A percentile compares a stretch with the other conserved stretches of the same genome.
Conservation (phyloP, 2,329 filamentous ascomycete genomes). For the Aspergillus fijiensis region DNA sequence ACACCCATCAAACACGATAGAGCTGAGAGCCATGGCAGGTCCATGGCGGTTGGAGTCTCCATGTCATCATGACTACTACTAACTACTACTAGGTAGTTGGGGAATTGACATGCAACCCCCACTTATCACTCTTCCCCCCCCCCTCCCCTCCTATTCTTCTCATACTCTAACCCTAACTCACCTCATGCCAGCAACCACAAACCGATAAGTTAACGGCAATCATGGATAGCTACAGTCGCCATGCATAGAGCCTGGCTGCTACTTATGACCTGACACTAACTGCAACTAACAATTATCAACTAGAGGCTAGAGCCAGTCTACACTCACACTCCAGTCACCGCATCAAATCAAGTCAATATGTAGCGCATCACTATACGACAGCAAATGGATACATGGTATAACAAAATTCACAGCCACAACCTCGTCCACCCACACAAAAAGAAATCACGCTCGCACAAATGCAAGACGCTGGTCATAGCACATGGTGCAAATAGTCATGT, state of each 20-base stretch:
- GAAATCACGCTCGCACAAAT: slow-evolving; percentile 12
- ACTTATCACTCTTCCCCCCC: neutral
- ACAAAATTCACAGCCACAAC: slow-evolving; percentile 3
- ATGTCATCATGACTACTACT: too few relatives aligned
- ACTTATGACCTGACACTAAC: too few relatives aligned
- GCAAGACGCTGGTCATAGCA: slow-evolving; percentile 19
- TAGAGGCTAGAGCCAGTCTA: too few relatives aligned
- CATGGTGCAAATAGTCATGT: slow-evolving; percentile 7
- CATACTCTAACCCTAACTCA: neutral
- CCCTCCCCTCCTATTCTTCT: neutral
- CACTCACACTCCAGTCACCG: neutral
- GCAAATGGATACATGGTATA: slow-evolving; percentile 7
- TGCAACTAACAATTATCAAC: too few relatives aligned
- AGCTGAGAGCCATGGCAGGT: too few relatives aligned
- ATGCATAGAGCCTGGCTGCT: too few relatives aligned
- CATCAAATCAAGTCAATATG: slow-evolving; percentile 11
- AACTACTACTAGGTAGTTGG: too few relatives aligned
- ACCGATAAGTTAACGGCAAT: slow-evolving; percentile 5
- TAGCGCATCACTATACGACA: slow-evolving; percentile 11
- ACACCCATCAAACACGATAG: neutral
- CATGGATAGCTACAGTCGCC: slow-evolving; percentile 3
- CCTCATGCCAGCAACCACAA: neutral
- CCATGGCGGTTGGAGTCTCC: too few relatives aligned
- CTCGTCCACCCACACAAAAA: neutral
- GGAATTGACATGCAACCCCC: too few relatives aligned